Evolutionary conservation across 1,284 basidiomycete genomes (phyloP).

Genomic region (Austroboletus niveus): DNA sequence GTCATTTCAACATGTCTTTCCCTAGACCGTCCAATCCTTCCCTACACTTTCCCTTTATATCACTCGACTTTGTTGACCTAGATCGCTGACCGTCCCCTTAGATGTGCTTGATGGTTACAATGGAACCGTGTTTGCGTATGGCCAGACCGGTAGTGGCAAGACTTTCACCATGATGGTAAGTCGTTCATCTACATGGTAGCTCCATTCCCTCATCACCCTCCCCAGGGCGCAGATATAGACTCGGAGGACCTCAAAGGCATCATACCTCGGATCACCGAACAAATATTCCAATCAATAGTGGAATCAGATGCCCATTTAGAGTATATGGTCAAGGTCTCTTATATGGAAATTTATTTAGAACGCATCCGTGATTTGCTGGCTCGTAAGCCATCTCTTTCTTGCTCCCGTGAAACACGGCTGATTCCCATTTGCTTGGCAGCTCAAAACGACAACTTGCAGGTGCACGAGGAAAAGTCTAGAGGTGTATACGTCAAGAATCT

Average conservation of each 20-base stretch:
- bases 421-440: conserved; percentile 48
- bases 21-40: not conserved
- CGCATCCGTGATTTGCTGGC: conserved; percentile 93
- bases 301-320: conserved; percentile 94
- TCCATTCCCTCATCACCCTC: conserved; percentile 12
- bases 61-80: conserved; percentile 3
- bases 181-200: conserved; percentile 7
- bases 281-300: conserved; percentile 98
- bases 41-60: conserved; percentile 6
- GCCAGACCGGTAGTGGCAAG: conserved; percentile 97
- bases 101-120: conserved; percentile 99
- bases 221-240: conserved; percentile 95
- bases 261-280: conserved; percentile 97
- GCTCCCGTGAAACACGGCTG: not conserved
- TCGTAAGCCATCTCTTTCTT: conserved; percentile 59
- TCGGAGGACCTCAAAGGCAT: conserved; percentile 90
- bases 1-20: not conserved
- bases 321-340: conserved; percentile 99
- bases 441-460: conserved; percentile 97
- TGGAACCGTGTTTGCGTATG: conserved; percentile 97
- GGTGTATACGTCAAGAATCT: conserved; percentile 99
- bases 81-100: conserved; percentile 35
- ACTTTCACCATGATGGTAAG: conserved; percentile 96
- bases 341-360: conserved; percentile 99
- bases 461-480: conserved; percentile 97